Conservation (phyloP, 257 asterid species). For the Schizonepeta tenuifolia region DNA sequence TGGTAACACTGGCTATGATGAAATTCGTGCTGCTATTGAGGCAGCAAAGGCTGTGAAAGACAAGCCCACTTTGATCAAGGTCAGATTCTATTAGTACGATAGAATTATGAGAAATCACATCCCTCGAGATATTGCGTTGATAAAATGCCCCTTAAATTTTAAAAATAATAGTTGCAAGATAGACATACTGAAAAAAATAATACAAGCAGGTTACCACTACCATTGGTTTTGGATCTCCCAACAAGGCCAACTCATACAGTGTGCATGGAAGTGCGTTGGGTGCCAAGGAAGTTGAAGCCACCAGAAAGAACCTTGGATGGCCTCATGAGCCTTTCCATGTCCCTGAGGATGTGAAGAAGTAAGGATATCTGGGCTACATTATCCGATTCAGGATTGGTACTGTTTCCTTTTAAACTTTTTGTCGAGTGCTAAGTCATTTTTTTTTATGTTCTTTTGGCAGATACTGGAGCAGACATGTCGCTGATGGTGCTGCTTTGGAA, state of each 20-base stretch:
- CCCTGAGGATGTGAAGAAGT: conserved; percentile 96
- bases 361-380: conserved; percentile 27
- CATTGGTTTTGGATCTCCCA: conserved; percentile 81
- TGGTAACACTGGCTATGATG: conserved; percentile 92
- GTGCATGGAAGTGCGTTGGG: conserved; percentile 89
- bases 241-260: conserved; percentile 82
- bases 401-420: neutral
- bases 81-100: conserved; percentile 16
- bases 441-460: conserved; percentile 44
- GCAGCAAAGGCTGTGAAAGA: conserved; percentile 93
- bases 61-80: conserved; percentile 94
- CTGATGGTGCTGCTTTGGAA: conserved; percentile 88
- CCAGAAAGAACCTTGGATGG: conserved; percentile 94
- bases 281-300: conserved; percentile 96
- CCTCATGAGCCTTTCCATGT: conserved; percentile 79
- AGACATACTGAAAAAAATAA: neutral
- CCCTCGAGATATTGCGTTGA: neutral
- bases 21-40: conserved; percentile 89
- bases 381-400: neutral
- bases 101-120: neutral
- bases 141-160: neutral
- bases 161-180: conserved; percentile 1
- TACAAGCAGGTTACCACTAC: conserved; percentile 72
- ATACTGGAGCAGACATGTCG: conserved; percentile 84
- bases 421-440: conserved; percentile 23